phyloP scores from a whole-genome alignment of 1,284 basidiomycete species.

The Neolentinus lepideus region DNA sequence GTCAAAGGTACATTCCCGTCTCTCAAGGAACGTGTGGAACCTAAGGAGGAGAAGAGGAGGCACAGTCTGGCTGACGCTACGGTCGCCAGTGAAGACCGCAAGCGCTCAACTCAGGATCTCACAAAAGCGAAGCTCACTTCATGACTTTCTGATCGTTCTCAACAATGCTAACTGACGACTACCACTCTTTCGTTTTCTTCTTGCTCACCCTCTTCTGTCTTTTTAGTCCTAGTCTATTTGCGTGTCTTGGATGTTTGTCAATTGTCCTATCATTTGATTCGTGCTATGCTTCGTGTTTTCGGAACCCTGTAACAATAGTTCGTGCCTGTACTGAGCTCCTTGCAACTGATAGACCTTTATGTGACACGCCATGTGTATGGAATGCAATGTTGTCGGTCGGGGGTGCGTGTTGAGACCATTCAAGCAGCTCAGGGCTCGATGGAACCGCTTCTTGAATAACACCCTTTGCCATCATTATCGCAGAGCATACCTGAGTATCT shows the following conservation, averaged over 20 bases:
- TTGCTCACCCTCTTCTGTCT: not conserved
- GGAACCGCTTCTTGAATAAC: too few species aligned
- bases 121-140: not conserved
- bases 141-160: not conserved
- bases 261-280: not conserved
- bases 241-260: not conserved
- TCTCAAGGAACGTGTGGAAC: constrained; percentile 44
- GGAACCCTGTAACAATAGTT: not conserved
- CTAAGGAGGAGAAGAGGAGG: constrained; percentile 31
- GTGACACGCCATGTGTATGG: too few species aligned
- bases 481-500: constrained; percentile 1
- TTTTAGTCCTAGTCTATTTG: not conserved
- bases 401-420: too few species aligned
- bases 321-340: not conserved
- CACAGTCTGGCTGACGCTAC: constrained; percentile 44
- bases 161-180: not conserved
- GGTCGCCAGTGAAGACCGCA: constrained; percentile 15
- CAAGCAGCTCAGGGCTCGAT: too few species aligned
- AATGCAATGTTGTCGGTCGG: too few species aligned
- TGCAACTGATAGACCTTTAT: too few species aligned
- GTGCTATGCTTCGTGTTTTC: not conserved
- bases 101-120: not conserved
- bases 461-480: not conserved
- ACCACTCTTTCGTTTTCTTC: not conserved
- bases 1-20: constrained; percentile 52